Percentiles rank a stretch among this genome's conserved stretches.
Conservation (phyloP, 441 rosid genomes). For the Corymbia citriodora region DNA sequence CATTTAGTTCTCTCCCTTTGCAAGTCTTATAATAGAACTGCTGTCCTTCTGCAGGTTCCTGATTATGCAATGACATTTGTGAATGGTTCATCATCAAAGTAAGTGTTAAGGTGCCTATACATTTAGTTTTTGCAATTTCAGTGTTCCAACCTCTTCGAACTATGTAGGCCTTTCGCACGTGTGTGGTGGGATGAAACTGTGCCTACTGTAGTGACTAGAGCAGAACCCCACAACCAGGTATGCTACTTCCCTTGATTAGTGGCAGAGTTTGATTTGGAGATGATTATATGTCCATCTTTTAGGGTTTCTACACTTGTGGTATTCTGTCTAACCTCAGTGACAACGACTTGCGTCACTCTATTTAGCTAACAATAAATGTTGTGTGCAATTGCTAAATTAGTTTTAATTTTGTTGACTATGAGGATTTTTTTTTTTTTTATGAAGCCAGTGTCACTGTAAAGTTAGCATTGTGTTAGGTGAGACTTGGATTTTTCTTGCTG, state of each 20-base stretch:
- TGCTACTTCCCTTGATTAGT: background rate
- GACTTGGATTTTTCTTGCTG: background rate
- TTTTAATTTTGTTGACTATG: background rate
- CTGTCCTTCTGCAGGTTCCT: conserved; percentile 43
- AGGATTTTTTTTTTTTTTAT: background rate
- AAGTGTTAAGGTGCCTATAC: conserved; percentile 1
- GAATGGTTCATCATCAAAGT: conserved; percentile 51
- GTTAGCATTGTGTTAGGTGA: background rate
- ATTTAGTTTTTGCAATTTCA: background rate
- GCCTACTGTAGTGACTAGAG: conserved; percentile 73
- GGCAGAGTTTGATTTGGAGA: background rate
- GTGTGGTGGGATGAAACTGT: conserved; percentile 90
- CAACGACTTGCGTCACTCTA: background rate
- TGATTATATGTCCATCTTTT: background rate
- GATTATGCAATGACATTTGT: conserved; percentile 53
- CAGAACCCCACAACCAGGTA: conserved; percentile 82
- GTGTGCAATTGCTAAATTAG: background rate
- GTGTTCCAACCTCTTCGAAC: background rate
- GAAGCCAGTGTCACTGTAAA: background rate
- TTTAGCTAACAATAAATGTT: background rate
- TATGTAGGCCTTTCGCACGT: conserved; percentile 63
- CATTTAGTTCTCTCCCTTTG: background rate
- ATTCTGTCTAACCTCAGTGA: background rate
- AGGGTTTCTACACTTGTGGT: background rate
- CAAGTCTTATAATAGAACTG: background rate